Base-by-base conservation (phyloP, 2,329 filamentous ascomycete species). In the Cladosporium sp. region DNA sequence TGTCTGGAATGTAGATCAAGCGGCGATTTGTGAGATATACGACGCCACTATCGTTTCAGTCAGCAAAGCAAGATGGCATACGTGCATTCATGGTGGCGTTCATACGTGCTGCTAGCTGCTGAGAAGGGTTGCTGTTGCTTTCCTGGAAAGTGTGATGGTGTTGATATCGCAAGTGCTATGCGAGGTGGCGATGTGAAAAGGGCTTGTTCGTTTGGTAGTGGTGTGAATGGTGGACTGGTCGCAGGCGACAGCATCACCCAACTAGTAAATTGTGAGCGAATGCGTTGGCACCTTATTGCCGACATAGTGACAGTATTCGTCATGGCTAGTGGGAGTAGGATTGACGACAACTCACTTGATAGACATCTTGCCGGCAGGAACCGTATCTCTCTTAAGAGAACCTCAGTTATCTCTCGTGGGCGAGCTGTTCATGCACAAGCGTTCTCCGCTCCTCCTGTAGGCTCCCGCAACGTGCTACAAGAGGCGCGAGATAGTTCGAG, bases 231-330 rank as follows among this genome's bases (percentile, higher is more conserved):
- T n/a, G 71, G 71, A 14, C 68, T 73, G 66, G 89, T 88, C 67
- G 85, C 81, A 58, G 77, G 76, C 75, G 90, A 88, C 74, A 96
- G 88, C 93, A 97, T 97, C 54, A 97, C 94, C 94, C 94, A 97
- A 77, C 89, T 91, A 76, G 68, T 66, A 25, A 46, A 53, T 49
- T 69, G 68, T 68, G 66, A 66, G 54, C 34, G 66, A 14, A 49
- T 53, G 36, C 57, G 68, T 48, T 65, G 61, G 59, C 63, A 66
- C 64, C 30, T 36, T 49, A 46, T 14, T 28, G 36, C 43, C 8
- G 53, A 34, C 46, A 43, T 59, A 2, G 43, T 34, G 28, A 59
- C 23, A 18, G 48, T 26, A 30, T 56, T 28, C 34, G 43, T 46
- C 49, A 63, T 70, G 63, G 63, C 34, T 32, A 46, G 32, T 25